phyloP scores from a whole-genome alignment of 179 eudicot species.

The Vitellaria paradoxa region DNA sequence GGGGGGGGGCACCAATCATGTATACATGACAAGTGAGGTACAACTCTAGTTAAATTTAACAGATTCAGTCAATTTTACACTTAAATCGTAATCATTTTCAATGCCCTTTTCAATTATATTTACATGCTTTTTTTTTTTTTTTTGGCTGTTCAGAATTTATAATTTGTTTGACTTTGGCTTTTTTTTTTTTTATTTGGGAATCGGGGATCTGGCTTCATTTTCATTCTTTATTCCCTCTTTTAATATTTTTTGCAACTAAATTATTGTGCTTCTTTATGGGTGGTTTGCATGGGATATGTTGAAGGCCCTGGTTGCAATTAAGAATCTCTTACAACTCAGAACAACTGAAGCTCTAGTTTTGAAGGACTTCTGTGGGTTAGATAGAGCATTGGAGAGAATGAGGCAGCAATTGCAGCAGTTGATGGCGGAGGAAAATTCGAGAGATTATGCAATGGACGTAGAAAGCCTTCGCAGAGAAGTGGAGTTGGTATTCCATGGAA shows the following conservation, averaged over 20 bases:
- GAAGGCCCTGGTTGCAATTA: slow-evolving; percentile 73
- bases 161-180: background rate
- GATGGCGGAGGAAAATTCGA: slow-evolving; percentile 50
- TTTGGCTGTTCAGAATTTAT: too few relatives aligned
- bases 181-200: background rate
- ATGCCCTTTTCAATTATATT: too few relatives aligned
- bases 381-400: slow-evolving; percentile 60
- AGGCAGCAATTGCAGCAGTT: slow-evolving; percentile 59
- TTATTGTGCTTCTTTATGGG: slow-evolving; percentile 9
- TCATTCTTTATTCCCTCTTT: background rate
- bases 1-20: too few relatives aligned
- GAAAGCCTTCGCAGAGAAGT: slow-evolving; percentile 86
- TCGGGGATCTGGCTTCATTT: background rate
- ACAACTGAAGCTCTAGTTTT: slow-evolving; percentile 54
- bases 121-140: too few relatives aligned
- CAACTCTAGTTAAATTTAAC: too few relatives aligned
- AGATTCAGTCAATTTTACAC: too few relatives aligned
- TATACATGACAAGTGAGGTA: too few relatives aligned
- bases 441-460: slow-evolving; percentile 68
- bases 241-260: background rate
- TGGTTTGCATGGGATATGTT: slow-evolving; percentile 3
- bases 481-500: slow-evolving; percentile 54
- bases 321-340: slow-evolving; percentile 57
- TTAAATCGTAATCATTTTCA: too few relatives aligned
- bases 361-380: slow-evolving; percentile 64